These are phyloP conservation scores for Sindora glabra DNA, from an alignment of 306 rosid species.

Conservation along the genomic window DNA sequence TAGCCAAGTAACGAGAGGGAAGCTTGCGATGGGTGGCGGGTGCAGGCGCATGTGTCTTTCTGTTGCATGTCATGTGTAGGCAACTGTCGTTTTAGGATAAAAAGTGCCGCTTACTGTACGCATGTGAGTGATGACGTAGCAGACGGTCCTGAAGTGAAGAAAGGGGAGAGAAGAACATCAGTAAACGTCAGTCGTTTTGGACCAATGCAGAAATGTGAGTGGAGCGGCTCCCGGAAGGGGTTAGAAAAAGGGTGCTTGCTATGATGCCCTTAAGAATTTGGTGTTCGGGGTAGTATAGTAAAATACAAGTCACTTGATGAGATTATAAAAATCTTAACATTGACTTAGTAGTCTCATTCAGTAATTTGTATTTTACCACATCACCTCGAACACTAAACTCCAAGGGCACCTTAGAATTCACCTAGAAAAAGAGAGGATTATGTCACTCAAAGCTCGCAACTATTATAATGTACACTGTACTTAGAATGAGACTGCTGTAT, in stretches of 20 bases:
- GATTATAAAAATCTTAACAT: no score
- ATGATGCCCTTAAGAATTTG: no score
- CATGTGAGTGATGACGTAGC: not conserved
- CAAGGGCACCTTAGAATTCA: no score
- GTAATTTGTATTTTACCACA: no score
- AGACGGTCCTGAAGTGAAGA: slow-evolving; percentile 9
- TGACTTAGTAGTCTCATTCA: no score
- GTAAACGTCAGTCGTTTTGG: slow-evolving; percentile 34
- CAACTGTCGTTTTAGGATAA: not conserved
- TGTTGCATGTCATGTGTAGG: no score
- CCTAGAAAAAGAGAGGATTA: not conserved
- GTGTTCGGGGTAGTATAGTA: no score
- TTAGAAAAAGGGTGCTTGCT: no score
- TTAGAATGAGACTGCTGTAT: slow-evolving; percentile 29
- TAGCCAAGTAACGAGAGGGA: not conserved
- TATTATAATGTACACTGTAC: slow-evolving; percentile 23
- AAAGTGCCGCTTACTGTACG: not conserved
- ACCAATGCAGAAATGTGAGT: not conserved
- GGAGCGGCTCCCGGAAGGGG: slow-evolving; percentile 19
- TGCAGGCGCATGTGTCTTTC: not conserved
- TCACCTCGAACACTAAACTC: no score
- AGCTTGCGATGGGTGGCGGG: not conserved
- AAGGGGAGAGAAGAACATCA: not conserved
- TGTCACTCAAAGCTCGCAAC: slow-evolving; percentile 9
- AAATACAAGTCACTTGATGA: no score